Base-by-base conservation (phyloP, 352 stramenopile species). In the Globisporangium cylindrosporum region DNA sequence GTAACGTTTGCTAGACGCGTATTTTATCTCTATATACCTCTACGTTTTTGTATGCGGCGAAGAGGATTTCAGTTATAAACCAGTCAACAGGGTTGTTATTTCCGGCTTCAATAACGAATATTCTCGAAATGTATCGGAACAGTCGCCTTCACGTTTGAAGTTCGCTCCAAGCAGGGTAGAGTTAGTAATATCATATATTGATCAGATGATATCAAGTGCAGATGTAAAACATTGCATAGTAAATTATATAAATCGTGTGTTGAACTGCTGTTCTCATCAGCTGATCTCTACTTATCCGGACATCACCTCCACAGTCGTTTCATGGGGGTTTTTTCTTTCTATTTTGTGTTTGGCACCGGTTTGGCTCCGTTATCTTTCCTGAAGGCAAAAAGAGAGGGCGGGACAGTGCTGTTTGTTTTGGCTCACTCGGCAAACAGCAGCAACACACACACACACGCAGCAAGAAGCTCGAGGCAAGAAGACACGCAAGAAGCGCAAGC, bases 401-500 rank as follows among this genome's bases (percentile, higher is more conserved):
- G 9, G 29, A 24, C 51, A 4, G 7, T 32, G 1, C 24, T 32
- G 15, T 18, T 36, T 43, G 24, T 54, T 54, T 36, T 58, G 22
- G 46, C 22, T 66, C 46, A 59, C 34, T 49, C 14, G 24, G 46
- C 41, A 58, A 51, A 29, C 14, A 53, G 51, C 5, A 38, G 32
- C 32, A 38, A 38, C 34, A 41, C 34, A 41, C 34, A 38, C 29
- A 32, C 29, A 32, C 29, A 32, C 36, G 8, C 9, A 49, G 32
- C 14, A 1, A 48, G 41, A n/a, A 49, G 29, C 12, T 10, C 36
- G 36, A 43, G 8, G 32, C 64, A 58, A 22, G 24, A 51, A 36
- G 22, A 53, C 43, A 60, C 68, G 67, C 68, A 69, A 58, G n/a
- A 22, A 62, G 20, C 57, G 66, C 12, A 22, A 20, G 14, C 29